Conservation (phyloP, 108 stramenopile species). For the Cyclotella cryptica region DNA sequence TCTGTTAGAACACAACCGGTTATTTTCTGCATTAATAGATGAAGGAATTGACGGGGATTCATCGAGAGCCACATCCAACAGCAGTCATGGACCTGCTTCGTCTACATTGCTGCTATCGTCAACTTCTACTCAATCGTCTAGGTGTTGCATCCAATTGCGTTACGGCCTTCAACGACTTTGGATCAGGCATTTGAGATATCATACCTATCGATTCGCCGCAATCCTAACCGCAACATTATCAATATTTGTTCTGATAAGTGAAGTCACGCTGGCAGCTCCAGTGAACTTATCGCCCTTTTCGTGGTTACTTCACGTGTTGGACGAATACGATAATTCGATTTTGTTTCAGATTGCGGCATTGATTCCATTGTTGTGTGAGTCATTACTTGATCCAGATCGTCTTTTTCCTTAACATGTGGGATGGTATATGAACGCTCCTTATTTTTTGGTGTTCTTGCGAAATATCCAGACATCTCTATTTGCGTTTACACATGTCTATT, state of each 20-base stretch:
- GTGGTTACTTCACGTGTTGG: conserved; percentile 38
- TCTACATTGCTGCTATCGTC: conserved; percentile 18
- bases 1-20: conserved; percentile 43
- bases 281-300: conserved; percentile 66
- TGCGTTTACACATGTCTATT: conserved; percentile 61
- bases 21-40: conserved; percentile 51
- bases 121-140: not conserved
- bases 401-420: no score
- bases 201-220: conserved; percentile 50
- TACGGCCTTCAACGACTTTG: conserved; percentile 41
- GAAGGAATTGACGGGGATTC: conserved; percentile 9
- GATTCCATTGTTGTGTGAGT: conserved; percentile 56
- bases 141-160: conserved; percentile 18
- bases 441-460: not conserved
- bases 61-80: not conserved
- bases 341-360: conserved; percentile 59
- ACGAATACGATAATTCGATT: conserved; percentile 23
- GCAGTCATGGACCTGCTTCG: conserved; percentile 3
- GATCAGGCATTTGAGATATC: conserved; percentile 51
- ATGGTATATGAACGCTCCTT: not conserved
- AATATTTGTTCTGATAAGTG: conserved; percentile 63
- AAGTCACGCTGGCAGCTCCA: conserved; percentile 62
- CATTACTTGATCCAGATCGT: not conserved
- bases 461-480: conserved; percentile 54
- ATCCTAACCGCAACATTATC: conserved; percentile 58